These are phyloP conservation scores for Schoenoplectus triqueter DNA, from an alignment of 202 grass and related monocot species.

Conservation along the genomic window DNA sequence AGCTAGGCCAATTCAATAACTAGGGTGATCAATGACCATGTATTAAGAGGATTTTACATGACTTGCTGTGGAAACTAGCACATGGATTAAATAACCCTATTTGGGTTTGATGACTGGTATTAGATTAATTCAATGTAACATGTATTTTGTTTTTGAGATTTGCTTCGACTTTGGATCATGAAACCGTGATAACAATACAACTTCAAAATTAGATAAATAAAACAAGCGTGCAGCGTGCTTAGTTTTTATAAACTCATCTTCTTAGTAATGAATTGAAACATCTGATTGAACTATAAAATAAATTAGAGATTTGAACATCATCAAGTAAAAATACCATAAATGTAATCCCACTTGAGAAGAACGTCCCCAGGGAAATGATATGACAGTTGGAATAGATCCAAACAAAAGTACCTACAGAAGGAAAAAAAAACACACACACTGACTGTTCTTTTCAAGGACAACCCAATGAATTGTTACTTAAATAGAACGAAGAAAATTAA, in stretches of 20 bases:
- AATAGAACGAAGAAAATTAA: background rate
- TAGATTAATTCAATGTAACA: background rate
- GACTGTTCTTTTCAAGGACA: conserved; percentile 13
- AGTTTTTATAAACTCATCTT: background rate
- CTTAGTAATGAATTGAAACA: background rate
- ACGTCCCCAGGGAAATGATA: background rate
- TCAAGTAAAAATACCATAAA: background rate
- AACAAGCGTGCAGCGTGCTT: background rate
- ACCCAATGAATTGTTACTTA: background rate
- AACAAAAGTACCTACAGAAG: background rate
- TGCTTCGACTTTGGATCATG: background rate
- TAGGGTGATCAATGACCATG: too few species aligned
- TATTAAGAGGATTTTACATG: too few species aligned
- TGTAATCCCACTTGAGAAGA: background rate
- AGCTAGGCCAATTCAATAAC: too few species aligned
- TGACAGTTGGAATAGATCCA: background rate
- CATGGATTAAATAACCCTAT: background rate
- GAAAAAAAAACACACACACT: background rate
- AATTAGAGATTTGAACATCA: background rate
- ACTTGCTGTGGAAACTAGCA: too few species aligned
- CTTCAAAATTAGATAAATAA: too few species aligned
- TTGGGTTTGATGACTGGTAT: background rate
- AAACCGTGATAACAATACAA: background rate
- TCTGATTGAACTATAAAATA: background rate
- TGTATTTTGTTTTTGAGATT: background rate